Evolutionary conservation across 202 grass and related monocot genomes (phyloP).

Genomic region (Schoenoplectus triqueter): DNA sequence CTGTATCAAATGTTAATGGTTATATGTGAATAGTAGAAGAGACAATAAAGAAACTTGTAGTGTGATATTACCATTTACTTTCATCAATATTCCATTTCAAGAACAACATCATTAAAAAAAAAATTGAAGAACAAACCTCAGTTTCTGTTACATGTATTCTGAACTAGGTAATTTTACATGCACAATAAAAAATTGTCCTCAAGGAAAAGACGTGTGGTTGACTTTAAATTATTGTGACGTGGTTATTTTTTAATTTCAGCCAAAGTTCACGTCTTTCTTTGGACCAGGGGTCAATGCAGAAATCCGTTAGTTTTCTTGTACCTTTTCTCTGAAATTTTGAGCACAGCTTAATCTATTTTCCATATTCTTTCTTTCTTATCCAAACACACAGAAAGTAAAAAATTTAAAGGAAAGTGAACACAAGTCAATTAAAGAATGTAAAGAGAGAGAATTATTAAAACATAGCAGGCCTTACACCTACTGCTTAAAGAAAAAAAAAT

Average conservation of each 20-base stretch:
- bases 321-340: slow-evolving; percentile 29
- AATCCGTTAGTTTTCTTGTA: slow-evolving; percentile 65
- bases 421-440: neutral
- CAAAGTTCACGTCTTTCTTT: slow-evolving; percentile 95
- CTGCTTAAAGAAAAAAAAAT: neutral
- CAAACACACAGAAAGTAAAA: neutral
- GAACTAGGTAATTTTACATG: neutral
- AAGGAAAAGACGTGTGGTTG: slow-evolving; percentile 15
- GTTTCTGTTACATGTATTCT: neutral
- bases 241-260: slow-evolving; percentile 55
- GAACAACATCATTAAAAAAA: no score
- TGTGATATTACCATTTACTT: slow-evolving; percentile 14
- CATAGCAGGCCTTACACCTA: neutral
- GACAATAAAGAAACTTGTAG: neutral
- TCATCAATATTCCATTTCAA: slow-evolving; percentile 7
- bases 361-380: neutral
- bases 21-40: neutral
- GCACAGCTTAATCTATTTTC: slow-evolving; percentile 1
- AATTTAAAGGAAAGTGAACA: neutral
- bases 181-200: slow-evolving; percentile 15
- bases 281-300: slow-evolving; percentile 87
- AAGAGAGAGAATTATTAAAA: neutral
- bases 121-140: neutral
- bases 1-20: neutral
- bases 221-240: slow-evolving; percentile 31